phyloP scores from a whole-genome alignment of 2,329 filamentous ascomycete species.

The Mycogone perniciosa region DNA sequence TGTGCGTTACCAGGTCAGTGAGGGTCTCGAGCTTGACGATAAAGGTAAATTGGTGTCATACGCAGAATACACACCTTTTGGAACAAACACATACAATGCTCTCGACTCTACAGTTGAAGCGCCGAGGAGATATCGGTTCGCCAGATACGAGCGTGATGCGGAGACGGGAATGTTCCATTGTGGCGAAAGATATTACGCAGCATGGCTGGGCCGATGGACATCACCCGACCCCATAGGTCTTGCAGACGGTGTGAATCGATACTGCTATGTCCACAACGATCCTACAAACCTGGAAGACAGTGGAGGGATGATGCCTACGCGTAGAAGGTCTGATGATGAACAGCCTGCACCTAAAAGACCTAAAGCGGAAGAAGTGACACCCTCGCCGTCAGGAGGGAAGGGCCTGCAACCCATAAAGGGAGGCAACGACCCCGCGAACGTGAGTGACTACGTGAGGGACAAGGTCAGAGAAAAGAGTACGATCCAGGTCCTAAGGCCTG shows the following conservation, averaged over 20 bases:
- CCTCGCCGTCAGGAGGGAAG: no score
- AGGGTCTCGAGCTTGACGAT: conserved; percentile 21
- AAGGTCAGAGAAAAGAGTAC: no score
- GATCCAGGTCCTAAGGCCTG: no score
- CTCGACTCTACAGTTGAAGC: conserved; percentile 8
- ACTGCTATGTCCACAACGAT: conserved; percentile 13
- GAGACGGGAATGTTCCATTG: conserved; percentile 22
- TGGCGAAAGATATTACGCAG: conserved; percentile 21
- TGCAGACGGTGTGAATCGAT: conserved; percentile 17
- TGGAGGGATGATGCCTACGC: no score
- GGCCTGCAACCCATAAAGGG: no score
- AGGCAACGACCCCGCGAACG: no score
- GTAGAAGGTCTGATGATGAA: no score
- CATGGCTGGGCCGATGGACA: conserved; percentile 22
- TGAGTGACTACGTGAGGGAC: no score
- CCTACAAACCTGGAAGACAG: conserved; percentile 1
- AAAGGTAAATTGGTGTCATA: conserved; percentile 21
- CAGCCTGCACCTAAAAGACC: no score
- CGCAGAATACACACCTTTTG: conserved; percentile 27
- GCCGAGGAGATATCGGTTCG: conserved; percentile 21
- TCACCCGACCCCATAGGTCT: conserved; percentile 19
- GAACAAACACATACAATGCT: conserved; percentile 11
- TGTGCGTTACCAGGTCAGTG: neutral
- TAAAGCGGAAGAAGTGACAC: no score
- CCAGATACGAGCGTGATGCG: conserved; percentile 17